Conservation (phyloP, 1,284 basidiomycete species). For the Pterulicium gracile region DNA sequence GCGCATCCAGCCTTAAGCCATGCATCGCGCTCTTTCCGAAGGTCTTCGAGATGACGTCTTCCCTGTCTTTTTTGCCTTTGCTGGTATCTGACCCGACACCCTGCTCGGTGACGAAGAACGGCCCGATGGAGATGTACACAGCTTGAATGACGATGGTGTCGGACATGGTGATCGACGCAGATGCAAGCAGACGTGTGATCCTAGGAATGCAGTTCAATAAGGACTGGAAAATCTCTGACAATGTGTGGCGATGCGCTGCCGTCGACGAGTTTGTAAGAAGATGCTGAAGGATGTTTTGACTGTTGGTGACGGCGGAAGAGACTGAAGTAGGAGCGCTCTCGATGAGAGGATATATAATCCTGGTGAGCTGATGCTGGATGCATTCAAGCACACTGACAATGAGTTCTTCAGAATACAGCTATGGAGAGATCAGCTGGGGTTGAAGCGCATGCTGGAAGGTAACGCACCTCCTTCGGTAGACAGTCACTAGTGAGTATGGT, state of each 20-base stretch:
- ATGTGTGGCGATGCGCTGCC: conserved; percentile 26
- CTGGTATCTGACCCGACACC: conserved; percentile 33
- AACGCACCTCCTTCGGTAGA: conserved; percentile 70
- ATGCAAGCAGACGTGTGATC: conserved; percentile 56
- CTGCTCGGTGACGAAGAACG: conserved; percentile 79
- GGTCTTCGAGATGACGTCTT: conserved; percentile 44
- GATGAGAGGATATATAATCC: conserved; percentile 80
- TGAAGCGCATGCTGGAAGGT: background rate
- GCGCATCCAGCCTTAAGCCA: conserved; percentile 69
- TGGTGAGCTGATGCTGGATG: conserved; percentile 72
- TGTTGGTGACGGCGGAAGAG: conserved; percentile 22
- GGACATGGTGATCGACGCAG: conserved; percentile 67
- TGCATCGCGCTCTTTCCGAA: conserved; percentile 71
- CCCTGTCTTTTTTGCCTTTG: conserved; percentile 36
- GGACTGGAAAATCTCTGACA: conserved; percentile 58
- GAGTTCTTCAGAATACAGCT: conserved; percentile 89
- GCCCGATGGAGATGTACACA: conserved; percentile 86
- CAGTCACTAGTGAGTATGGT: conserved; percentile 68
- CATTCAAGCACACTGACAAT: conserved; percentile 69
- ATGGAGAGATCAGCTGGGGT: conserved; percentile 6
- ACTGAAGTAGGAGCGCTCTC: conserved; percentile 56
- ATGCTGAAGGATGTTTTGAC: conserved; percentile 42
- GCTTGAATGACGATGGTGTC: conserved; percentile 84
- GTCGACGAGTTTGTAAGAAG: conserved; percentile 36
- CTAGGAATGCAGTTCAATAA: conserved; percentile 57